Evolutionary conservation across 139 green algal genomes (phyloP), one percentile per base, ranked within the genome.

Genomic region (Haematococcus lacustris): DNA sequence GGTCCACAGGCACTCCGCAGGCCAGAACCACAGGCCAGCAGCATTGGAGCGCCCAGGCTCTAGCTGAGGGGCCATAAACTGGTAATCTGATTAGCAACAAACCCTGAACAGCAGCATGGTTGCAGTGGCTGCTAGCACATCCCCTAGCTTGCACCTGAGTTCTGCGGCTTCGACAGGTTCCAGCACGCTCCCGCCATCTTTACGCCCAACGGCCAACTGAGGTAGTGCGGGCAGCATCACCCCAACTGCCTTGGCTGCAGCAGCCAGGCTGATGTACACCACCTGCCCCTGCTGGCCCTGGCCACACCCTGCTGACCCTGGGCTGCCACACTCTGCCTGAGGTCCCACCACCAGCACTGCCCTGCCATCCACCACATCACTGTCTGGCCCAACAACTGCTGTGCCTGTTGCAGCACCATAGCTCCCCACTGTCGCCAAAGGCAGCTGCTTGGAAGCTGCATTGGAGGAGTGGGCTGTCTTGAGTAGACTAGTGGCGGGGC

Each of bases 231-330:
- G 63, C 63, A 69, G 63, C 35, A n/a, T 37, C 35, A 69, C 63
- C 17, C 63, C 35, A 13, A 51, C 63, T 21, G 35, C 35, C 33
- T 25, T 38, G 9, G 63, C 63, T 51, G 63, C 3, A 32, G 63
- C 63, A n/a, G 63, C 33, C 35, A 69, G 35, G 35, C 63, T 69
- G 63, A 69, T 69, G 63, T 69, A 69, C 34, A 69, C 63, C 3
- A 37, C 9, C 35, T 51, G 26, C 17, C 53, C 13, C 21, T 57
- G 34, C 63, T 69, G 63, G 34, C 63, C 63, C 35, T 51, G 3
- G 17, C 28, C 34, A 25, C 17, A 6, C 53, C 53, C 34, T 69
- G 35, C 34, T 51, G 63, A 30, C 30, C 33, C 60, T 13, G 13
- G 60, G 3, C 28, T 3, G 32, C 39, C 32, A 39, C 17, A 26